phyloP scores from a whole-genome alignment of 139 green algal species.

The Pseudopediastrum boryanum region DNA sequence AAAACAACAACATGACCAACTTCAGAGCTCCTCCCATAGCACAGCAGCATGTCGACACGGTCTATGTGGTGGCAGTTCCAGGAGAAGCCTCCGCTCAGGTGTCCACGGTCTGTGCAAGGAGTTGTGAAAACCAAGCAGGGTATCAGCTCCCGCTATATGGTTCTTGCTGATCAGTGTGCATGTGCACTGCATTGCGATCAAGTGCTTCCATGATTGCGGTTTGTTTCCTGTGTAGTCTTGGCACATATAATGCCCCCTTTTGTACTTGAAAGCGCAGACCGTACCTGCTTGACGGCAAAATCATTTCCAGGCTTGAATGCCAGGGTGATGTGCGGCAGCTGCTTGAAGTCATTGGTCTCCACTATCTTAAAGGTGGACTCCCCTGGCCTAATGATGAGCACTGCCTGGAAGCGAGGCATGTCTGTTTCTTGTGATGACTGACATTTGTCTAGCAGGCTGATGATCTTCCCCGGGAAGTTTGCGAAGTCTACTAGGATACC shows the following conservation, averaged over 20 bases:
- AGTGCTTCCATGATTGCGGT: no score
- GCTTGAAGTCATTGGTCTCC: constrained; percentile 96
- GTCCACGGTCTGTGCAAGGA: no score
- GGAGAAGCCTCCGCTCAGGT: no score
- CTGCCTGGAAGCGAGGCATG: constrained; percentile 42
- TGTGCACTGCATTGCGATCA: background rate
- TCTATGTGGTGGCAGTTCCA: no score
- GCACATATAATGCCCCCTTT: background rate
- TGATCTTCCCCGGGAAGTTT: constrained; percentile 86
- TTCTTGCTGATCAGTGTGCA: background rate
- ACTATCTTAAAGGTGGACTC: constrained; percentile 81
- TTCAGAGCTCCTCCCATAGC: no score
- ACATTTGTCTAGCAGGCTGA: constrained; percentile 77
- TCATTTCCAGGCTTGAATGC: constrained; percentile 84
- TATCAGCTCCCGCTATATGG: no score
- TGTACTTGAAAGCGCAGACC: constrained; percentile 9
- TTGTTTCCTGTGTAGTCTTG: no score
- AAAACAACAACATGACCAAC: constrained; percentile 3
- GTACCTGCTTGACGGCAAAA: constrained; percentile 79
- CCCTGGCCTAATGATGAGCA: constrained; percentile 48
- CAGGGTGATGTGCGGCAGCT: constrained; percentile 89
- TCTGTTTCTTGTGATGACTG: constrained; percentile 10
- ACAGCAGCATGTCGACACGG: no score
- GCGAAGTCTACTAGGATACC: constrained; percentile 93
- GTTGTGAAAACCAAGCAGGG: no score